These are phyloP conservation scores for Mucor plumbeus DNA, from an alignment of 371 early-diverging fungal genomes.

Conservation along the genomic window DNA sequence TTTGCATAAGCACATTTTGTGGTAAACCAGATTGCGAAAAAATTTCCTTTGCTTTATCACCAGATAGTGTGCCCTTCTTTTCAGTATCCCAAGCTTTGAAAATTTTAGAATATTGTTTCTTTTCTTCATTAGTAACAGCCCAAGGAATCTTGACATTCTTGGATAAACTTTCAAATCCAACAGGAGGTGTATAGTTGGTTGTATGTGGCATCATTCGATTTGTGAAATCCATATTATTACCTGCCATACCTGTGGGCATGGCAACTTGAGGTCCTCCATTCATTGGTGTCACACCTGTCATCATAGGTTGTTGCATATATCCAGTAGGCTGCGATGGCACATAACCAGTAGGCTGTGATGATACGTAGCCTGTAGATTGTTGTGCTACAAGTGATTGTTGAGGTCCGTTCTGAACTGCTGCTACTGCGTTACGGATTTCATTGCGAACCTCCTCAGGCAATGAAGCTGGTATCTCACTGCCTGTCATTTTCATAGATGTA, in stretches of 20 bases:
- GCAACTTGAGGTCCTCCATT: constrained; percentile 25
- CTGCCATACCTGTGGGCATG: constrained; percentile 51
- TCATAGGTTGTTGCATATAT: constrained; percentile 40
- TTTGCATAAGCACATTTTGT: constrained; percentile 77
- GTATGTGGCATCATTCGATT: constrained; percentile 58
- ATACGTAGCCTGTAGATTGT: constrained; percentile 17
- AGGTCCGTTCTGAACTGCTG: constrained; percentile 24
- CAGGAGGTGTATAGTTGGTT: constrained; percentile 16
- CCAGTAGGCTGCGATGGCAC: constrained; percentile 28
- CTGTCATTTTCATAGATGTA: constrained; percentile 57
- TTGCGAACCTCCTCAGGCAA: constrained; percentile 42
- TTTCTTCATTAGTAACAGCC: constrained; percentile 84
- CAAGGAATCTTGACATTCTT: constrained; percentile 62
- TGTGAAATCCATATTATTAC: constrained; percentile 45
- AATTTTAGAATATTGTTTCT: constrained; percentile 78
- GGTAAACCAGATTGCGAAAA: constrained; percentile 88
- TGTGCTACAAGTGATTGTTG: constrained; percentile 7
- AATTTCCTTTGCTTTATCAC: constrained; percentile 82
- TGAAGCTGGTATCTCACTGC: constrained; percentile 45
- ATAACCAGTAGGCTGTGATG: constrained; percentile 10
- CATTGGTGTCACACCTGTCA: constrained; percentile 36
- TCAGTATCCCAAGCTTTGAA: constrained; percentile 90
- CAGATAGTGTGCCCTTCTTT: constrained; percentile 76
- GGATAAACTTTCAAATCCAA: constrained; percentile 37
- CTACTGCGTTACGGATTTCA: constrained; percentile 25